phyloP scores from a whole-genome alignment of 2,329 filamentous ascomycete genomes.

The Plectosphaerella cucumerina region DNA sequence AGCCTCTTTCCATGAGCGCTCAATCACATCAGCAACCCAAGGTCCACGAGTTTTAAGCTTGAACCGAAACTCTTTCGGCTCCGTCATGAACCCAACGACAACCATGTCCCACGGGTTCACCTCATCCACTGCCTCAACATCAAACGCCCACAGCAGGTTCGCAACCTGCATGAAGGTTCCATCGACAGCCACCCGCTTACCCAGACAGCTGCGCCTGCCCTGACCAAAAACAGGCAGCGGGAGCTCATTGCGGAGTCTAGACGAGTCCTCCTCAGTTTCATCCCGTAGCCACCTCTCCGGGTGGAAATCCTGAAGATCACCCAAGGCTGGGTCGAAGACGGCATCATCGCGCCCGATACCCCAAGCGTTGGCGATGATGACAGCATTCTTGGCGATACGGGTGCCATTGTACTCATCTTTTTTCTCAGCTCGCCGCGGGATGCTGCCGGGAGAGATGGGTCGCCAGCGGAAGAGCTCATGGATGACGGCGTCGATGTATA shows the following conservation, averaged over 20 bases:
- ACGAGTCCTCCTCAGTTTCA: constrained; percentile 1
- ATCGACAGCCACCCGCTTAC: constrained; percentile 43
- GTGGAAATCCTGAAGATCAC: constrained; percentile 20
- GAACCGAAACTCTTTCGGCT: constrained; percentile 21
- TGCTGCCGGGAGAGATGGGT: constrained; percentile 28
- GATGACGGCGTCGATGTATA: constrained; percentile 36
- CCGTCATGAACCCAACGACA: constrained; percentile 19
- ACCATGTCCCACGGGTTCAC: constrained; percentile 14
- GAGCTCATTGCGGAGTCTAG: constrained; percentile 18
- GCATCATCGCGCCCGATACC: constrained; percentile 29
- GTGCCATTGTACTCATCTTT: constrained; percentile 31
- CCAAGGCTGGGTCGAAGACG: constrained; percentile 30
- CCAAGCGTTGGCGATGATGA: constrained; percentile 38
- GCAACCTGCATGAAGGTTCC: constrained; percentile 36
- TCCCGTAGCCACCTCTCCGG: constrained; percentile 25
- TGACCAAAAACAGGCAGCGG: constrained; percentile 40
- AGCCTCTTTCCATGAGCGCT: constrained; percentile 9
- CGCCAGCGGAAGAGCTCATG: constrained; percentile 42
- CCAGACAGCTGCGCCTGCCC: constrained; percentile 37
- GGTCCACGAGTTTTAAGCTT: constrained; percentile 20
- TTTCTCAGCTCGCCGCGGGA: constrained; percentile 32
- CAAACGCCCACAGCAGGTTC: constrained; percentile 46
- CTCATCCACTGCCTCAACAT: constrained; percentile 24
- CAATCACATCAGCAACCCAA: constrained; percentile 22
- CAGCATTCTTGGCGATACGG: constrained; percentile 36